phyloP scores from a whole-genome alignment of 805 yeast genomes.

The Phaffomyces antillensis region DNA sequence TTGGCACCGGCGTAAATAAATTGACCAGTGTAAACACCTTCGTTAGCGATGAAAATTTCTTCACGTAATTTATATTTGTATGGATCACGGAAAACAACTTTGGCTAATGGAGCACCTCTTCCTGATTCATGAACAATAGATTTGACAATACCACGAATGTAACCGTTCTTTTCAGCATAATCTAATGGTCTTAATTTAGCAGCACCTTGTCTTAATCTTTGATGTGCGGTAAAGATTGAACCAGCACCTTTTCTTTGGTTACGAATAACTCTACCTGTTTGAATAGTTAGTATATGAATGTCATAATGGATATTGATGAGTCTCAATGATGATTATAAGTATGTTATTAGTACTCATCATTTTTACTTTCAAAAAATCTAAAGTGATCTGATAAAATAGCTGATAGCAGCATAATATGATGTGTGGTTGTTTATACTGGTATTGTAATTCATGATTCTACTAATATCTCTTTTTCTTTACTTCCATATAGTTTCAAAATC shows the following conservation, averaged over 20 bases:
- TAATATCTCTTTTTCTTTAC: too few species aligned
- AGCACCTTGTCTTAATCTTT: slow-evolving; percentile 99
- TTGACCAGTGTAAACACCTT: slow-evolving; percentile 99
- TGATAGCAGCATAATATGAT: too few species aligned
- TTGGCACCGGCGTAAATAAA: slow-evolving; percentile 98
- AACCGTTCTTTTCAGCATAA: slow-evolving; percentile 99
- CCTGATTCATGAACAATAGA: slow-evolving; percentile 99
- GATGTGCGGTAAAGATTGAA: slow-evolving; percentile 98
- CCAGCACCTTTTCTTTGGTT: slow-evolving; percentile 99
- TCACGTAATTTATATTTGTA: slow-evolving; percentile 97
- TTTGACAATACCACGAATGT: slow-evolving; percentile 98
- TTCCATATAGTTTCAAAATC: neutral
- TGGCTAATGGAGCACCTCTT: slow-evolving; percentile 99
- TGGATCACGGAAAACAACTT: slow-evolving; percentile 99
- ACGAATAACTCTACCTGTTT: slow-evolving; percentile 97
- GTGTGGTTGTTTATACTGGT: too few species aligned
- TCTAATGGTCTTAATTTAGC: slow-evolving; percentile 99
- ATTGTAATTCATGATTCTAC: too few species aligned
- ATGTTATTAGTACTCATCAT: neutral
- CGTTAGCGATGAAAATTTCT: slow-evolving; percentile 98
- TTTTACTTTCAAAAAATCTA: too few species aligned
- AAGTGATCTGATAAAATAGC: too few species aligned
- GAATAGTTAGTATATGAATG: slow-evolving; percentile 15
- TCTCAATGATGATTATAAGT: neutral
- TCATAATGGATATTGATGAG: too few species aligned